phyloP scores from a whole-genome alignment of 1,284 basidiomycete genomes.

The Fistulinella staudtii region DNA sequence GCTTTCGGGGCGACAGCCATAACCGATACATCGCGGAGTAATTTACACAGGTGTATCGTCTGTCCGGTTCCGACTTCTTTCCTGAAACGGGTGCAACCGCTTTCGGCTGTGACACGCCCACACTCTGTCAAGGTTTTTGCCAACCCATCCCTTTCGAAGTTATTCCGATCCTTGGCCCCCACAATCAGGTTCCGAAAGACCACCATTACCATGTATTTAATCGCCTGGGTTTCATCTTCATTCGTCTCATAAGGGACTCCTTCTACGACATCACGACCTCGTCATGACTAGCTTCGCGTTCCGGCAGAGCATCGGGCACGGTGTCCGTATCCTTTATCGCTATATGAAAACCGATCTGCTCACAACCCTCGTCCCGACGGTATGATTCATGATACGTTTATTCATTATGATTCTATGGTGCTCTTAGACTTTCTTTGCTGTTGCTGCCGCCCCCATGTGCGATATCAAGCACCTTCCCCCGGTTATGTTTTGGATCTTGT shows the following conservation, averaged over 20 bases:
- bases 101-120: constrained; percentile 11
- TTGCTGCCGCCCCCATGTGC: constrained; percentile 33
- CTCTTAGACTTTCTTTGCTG: constrained; percentile 37
- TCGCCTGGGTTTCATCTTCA: not conserved
- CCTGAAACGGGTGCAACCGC: constrained; percentile 2
- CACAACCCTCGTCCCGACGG: constrained; percentile 40
- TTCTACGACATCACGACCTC: constrained; percentile 21
- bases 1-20: not conserved
- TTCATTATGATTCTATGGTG: not conserved
- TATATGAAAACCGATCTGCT: constrained; percentile 41
- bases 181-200: constrained; percentile 5
- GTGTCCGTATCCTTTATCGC: constrained; percentile 23
- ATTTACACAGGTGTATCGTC: not conserved
- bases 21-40: constrained; percentile 8
- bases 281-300: constrained; percentile 17
- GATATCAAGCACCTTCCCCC: constrained; percentile 21
- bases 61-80: constrained; percentile 1
- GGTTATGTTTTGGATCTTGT: constrained; percentile 40
- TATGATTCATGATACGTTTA: constrained; percentile 11
- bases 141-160: not conserved
- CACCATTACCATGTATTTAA: constrained; percentile 21
- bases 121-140: constrained; percentile 11
- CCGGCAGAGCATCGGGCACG: constrained; percentile 10
- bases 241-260: not conserved
- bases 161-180: constrained; percentile 9